Conservation (phyloP, 2,329 filamentous ascomycete species). For the Calonectria pseudoreteaudii region DNA sequence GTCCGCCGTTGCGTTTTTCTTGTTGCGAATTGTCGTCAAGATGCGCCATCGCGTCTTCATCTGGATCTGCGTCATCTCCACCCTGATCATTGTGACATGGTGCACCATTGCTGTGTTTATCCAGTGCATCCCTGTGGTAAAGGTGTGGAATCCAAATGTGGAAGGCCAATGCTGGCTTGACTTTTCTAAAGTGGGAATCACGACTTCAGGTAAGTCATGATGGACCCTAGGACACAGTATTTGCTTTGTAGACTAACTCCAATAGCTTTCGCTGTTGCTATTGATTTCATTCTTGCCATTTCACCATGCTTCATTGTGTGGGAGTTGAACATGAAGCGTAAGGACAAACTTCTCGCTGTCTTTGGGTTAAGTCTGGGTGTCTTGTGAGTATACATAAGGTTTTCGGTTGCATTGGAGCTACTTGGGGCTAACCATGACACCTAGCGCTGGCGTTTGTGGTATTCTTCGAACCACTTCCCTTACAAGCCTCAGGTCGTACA, state of each 20-base stretch:
- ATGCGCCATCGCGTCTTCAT: slow-evolving; percentile 38
- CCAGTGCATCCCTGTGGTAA: slow-evolving; percentile 41
- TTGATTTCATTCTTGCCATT: slow-evolving; percentile 37
- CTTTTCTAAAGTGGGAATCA: slow-evolving; percentile 22
- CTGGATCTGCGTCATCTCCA: slow-evolving; percentile 36
- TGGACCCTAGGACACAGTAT: neutral
- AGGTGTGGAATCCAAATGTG: slow-evolving; percentile 33
- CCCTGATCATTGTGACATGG: neutral
- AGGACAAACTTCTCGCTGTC: slow-evolving; percentile 43
- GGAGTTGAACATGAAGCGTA: slow-evolving; percentile 42
- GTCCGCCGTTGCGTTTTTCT: slow-evolving; percentile 27
- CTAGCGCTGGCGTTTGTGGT: slow-evolving; percentile 27
- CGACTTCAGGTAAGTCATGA: slow-evolving; percentile 19
- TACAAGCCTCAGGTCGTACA: slow-evolving; percentile 16
- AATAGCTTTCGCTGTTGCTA: slow-evolving; percentile 29
- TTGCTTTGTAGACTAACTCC: neutral
- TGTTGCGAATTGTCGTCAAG: slow-evolving; percentile 43
- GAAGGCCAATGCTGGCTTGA: slow-evolving; percentile 37
- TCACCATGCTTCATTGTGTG: slow-evolving; percentile 42
- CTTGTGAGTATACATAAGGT: slow-evolving; percentile 34
- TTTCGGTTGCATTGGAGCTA: no score
- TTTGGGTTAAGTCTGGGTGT: slow-evolving; percentile 43
- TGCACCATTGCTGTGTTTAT: slow-evolving; percentile 29
- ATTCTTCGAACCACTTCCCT: slow-evolving; percentile 26
- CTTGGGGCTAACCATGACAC: neutral